Base-by-base conservation (phyloP, 1,284 basidiomycete genomes). In the Trichosporon coremiiforme region DNA sequence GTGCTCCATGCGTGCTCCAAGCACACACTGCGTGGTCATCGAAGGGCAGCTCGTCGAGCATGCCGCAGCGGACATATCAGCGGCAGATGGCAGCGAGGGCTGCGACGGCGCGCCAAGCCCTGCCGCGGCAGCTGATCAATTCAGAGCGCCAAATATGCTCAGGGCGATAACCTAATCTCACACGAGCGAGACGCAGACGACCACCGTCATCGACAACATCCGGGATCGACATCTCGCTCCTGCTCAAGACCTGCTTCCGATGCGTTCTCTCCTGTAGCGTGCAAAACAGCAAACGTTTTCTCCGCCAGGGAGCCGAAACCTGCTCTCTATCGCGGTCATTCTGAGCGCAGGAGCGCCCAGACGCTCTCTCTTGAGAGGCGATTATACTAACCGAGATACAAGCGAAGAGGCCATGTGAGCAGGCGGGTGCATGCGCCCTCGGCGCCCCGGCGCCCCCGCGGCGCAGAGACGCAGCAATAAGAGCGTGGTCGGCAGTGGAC, bases 251-350 rank as follows among this genome's bases (percentile, higher is more conserved):
- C 20, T 60, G 33, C 33, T 4, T 22, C 57, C 15, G 15, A 5
- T 25, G 29, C 15, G 25, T 17, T 8, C n/a, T 33, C 57, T 5
- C 57, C 20, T 25, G 6, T n/a, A n/a, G 29, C 57, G n/a, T n/a
- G 15, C 31, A 25, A 1, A 31, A 5, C 13, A 1, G 10, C 29
- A 33, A 60, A 60, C 33, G 29, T 2, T 12, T 33, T 33, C 57
- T 60, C 57, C 57, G 57, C 55, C 57, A 60, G 57, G 57, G 29
- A 60, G 57, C 35, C 57, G 57, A 60, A 33, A 13, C 57, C 57
- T 33, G 29, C 57, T 60, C 57, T 33, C n/a, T n/a, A 60, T 35
- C 57, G 25, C 57, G 57, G 12, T 33, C 29, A 33, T n/a, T 31
- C 15, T 8, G 17, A 17, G 57, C 31, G 13, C 7, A 13, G 29